These are phyloP conservation scores for Thermochaetoides thermophila DNA, from an alignment of 495 filamentous ascomycete species.

Conservation along the genomic window DNA sequence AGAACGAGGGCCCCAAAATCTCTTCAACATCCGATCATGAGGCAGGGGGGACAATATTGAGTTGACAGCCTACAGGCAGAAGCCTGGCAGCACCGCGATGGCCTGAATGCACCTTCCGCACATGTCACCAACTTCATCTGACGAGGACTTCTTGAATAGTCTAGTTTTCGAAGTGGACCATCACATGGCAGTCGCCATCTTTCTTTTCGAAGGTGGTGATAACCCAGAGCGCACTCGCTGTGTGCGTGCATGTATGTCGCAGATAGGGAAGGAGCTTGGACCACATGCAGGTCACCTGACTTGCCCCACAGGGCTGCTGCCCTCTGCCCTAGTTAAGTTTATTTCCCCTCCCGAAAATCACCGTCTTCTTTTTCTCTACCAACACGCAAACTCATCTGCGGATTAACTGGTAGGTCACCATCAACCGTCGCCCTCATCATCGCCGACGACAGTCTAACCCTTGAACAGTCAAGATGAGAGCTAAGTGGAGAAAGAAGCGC, in stretches of 20 bases:
- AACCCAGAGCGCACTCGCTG: too few species aligned
- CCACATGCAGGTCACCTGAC: slow-evolving; percentile 13
- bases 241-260: background rate
- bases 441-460: slow-evolving; percentile 1
- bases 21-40: too few species aligned
- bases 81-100: too few species aligned
- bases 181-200: too few species aligned
- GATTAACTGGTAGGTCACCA: slow-evolving; percentile 10
- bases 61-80: too few species aligned
- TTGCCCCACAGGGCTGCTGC: slow-evolving; percentile 22
- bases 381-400: slow-evolving; percentile 19
- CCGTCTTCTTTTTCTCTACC: slow-evolving; percentile 14
- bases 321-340: slow-evolving; percentile 19
- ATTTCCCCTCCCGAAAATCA: slow-evolving; percentile 16
- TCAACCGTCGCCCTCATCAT: slow-evolving; percentile 2
- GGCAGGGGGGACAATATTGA: too few species aligned
- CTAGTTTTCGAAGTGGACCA: too few species aligned
- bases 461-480: slow-evolving; percentile 65
- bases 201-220: too few species aligned
- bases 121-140: too few species aligned
- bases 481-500: slow-evolving; percentile 99
- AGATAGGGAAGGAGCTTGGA: slow-evolving; percentile 7
- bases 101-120: too few species aligned
- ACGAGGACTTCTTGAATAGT: too few species aligned
- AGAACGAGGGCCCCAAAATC: too few species aligned